phyloP scores from a whole-genome alignment of 1,139 yeast species.

The Torulaspora pretoriensis region DNA sequence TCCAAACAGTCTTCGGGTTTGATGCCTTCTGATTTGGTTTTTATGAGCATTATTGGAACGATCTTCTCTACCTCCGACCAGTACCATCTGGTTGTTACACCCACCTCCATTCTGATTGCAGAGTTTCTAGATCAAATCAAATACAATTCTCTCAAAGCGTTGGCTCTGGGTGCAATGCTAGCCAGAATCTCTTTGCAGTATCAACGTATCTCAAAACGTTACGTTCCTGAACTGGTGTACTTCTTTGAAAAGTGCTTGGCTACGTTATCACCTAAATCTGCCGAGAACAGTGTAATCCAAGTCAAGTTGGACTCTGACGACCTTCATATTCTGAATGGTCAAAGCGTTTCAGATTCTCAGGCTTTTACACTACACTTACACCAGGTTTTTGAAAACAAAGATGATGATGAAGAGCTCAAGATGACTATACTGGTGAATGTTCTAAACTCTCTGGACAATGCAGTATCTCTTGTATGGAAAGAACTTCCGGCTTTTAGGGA shows the following conservation, averaged over 20 bases:
- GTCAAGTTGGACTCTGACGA: slow-evolving; percentile 27
- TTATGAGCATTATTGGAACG: slow-evolving; percentile 66
- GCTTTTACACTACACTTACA: slow-evolving; percentile 22
- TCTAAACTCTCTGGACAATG: slow-evolving; percentile 31
- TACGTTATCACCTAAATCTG: slow-evolving; percentile 40
- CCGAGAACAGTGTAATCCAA: slow-evolving; percentile 14
- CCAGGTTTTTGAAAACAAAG: slow-evolving; percentile 23
- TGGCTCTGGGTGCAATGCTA: slow-evolving; percentile 55
- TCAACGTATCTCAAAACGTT: slow-evolving; percentile 76
- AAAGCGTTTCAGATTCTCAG: slow-evolving; percentile 14
- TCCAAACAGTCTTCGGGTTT: slow-evolving; percentile 22
- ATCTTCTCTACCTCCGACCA: slow-evolving; percentile 93
- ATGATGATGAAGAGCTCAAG: slow-evolving; percentile 29
- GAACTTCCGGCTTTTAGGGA: slow-evolving; percentile 64
- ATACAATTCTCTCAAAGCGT: slow-evolving; percentile 38
- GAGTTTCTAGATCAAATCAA: slow-evolving; percentile 59
- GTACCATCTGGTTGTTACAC: slow-evolving; percentile 86
- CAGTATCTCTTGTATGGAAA: slow-evolving; percentile 50
- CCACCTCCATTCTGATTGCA: slow-evolving; percentile 68
- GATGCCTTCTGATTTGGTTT: slow-evolving; percentile 50
- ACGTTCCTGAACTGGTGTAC: slow-evolving; percentile 69
- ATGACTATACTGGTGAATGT: slow-evolving; percentile 36
- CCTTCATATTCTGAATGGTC: slow-evolving; percentile 23
- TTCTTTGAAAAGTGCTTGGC: slow-evolving; percentile 54
- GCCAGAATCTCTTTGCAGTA: slow-evolving; percentile 62